Percentiles rank a stretch among this genome's conserved stretches.
Conservation (phyloP, 257 asterid species). For the Solanum chiquidenum region DNA sequence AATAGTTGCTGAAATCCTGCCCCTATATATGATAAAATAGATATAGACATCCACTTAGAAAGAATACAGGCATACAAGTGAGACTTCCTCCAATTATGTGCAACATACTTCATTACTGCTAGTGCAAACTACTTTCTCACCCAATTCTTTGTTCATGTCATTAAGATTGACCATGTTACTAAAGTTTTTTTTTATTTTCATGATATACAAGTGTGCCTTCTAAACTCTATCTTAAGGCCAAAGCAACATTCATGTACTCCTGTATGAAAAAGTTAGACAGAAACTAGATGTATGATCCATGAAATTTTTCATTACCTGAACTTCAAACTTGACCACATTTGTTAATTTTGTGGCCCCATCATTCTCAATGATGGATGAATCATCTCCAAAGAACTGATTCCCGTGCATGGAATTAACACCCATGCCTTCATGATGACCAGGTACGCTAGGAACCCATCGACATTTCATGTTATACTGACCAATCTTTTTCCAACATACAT, state of each 20-base stretch:
- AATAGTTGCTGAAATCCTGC: neutral
- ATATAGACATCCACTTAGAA: neutral
- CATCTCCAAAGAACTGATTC: slow-evolving; percentile 40
- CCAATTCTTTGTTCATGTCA: neutral
- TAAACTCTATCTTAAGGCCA: neutral
- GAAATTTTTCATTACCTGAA: slow-evolving; percentile 47
- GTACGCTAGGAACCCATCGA: slow-evolving; percentile 51
- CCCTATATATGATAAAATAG: neutral
- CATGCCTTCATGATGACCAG: slow-evolving; percentile 31
- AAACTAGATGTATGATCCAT: neutral
- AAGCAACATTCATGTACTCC: neutral
- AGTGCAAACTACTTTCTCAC: neutral
- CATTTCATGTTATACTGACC: slow-evolving; percentile 94
- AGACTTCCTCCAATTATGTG: neutral
- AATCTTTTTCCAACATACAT: slow-evolving; percentile 77
- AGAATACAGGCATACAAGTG: neutral
- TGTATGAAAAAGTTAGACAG: neutral
- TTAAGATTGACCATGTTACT: neutral
- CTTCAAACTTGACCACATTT: slow-evolving; percentile 74
- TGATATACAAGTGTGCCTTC: neutral
- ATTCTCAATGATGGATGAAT: slow-evolving; percentile 43
- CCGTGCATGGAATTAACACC: slow-evolving; percentile 34
- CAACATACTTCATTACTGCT: neutral
- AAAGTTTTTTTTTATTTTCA: neutral
- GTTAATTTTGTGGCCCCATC: slow-evolving; percentile 30